Base-by-base conservation (phyloP, 768 basidiomycete species). In the Clitopilus hobsonii region DNA sequence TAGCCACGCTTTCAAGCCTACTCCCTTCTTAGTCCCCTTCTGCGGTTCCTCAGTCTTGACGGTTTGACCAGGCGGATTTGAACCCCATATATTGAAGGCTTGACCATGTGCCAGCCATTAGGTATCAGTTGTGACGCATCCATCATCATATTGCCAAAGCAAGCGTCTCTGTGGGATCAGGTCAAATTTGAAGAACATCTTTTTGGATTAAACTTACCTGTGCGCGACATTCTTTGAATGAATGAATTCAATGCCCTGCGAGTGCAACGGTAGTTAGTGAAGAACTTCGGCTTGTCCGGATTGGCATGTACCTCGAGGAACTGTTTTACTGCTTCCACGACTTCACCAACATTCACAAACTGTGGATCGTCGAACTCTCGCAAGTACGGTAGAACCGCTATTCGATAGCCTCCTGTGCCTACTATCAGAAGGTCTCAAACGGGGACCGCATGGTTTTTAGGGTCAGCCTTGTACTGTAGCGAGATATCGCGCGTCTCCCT, bases 331-430 rank as follows among this genome's bases (percentile, higher is more conserved):
- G 70, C 69, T 58, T 72, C 69, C 4, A 69, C 61, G 2, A 69
- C 65, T 49, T 72, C 71, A 13, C 57, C 60, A 5, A 64, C 61
- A 16, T 59, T 56, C 11, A 54, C 41, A 47, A 67, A 74, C 22
- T 69, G 65, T 2, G 70, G 71, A 51, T 72, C 68, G 47, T 72
- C 66, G 51, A 71, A 74, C 16, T 63, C 62, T 48, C 71, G 65
- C 16, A 77, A n/a, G 38, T 41, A 41, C 6, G 38, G 38, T n/a
- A 41, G 8, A 7, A 41, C 38, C 8, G 38, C 38, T 10, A 41
- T 41, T 6, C 10, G 8, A n/a, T 41, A 7, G n/a, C 18, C 38
- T 7, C 38, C 18, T 7, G 6, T 18, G 6, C 10, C 64, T 1
- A 72, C 53, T 0, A 75, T 77, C 69, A 74, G 75, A 1, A 70